Evolutionary conservation across 75 land plant genomes (phyloP).

Genomic region (Sequoiadendron giganteum): DNA sequence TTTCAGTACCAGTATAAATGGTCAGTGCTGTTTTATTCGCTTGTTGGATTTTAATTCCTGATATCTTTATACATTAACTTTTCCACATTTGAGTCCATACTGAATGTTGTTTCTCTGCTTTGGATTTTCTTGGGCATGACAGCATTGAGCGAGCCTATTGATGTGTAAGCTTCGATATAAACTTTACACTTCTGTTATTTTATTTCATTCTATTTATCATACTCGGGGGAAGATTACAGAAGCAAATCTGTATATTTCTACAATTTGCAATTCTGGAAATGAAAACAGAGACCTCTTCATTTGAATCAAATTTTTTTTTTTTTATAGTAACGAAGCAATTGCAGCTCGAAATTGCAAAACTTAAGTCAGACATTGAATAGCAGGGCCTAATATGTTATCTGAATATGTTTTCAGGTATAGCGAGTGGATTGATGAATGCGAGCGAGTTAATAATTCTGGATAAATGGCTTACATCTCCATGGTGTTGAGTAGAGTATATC

Average conservation of each 20-base stretch:
- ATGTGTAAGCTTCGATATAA: slow-evolving; percentile 50
- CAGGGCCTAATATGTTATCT: neutral
- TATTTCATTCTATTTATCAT: neutral
- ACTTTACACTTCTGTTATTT: neutral
- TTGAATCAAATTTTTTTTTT: neutral
- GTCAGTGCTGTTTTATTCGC: slow-evolving; percentile 13
- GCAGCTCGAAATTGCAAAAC: neutral
- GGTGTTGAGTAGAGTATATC: neutral
- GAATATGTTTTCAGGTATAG: slow-evolving; percentile 51
- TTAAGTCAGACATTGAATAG: neutral
- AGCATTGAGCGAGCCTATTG: slow-evolving; percentile 82
- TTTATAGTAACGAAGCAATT: neutral
- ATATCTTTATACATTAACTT: slow-evolving; percentile 9
- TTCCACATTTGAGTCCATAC: neutral
- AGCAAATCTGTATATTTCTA: neutral
- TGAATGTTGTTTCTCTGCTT: neutral
- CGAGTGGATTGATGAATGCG: slow-evolving; percentile 96
- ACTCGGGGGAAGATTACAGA: neutral
- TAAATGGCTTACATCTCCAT: neutral
- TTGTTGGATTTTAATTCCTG: neutral
- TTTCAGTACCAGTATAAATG: slow-evolving; percentile 68
- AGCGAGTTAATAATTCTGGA: slow-evolving; percentile 52
- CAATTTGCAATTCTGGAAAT: neutral
- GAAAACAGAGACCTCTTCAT: neutral
- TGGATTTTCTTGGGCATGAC: neutral